Percentiles rank a stretch among this genome's conserved stretches.
These are phyloP conservation scores for Punctularia strigosozonata DNA, from an alignment of 768 basidiomycete species.

Conservation along the genomic window DNA sequence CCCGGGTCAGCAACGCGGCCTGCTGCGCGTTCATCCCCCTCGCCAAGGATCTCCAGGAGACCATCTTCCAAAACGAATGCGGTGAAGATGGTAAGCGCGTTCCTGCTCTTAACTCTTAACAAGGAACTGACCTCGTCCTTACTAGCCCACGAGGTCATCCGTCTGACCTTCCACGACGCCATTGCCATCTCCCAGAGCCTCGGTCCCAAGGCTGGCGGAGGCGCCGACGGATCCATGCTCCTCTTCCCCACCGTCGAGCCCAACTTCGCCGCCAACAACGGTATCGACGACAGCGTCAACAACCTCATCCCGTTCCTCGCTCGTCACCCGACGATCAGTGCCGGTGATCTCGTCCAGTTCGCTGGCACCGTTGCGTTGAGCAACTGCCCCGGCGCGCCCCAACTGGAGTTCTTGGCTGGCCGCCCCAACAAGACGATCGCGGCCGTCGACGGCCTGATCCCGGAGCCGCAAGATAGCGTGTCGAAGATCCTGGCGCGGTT, in stretches of 20 bases:
- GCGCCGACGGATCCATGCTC: constrained; percentile 14
- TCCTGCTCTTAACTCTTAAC: no score
- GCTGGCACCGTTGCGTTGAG: constrained; percentile 15
- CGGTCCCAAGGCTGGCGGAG: constrained; percentile 7
- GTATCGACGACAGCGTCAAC: constrained; percentile 13
- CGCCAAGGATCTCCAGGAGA: constrained; percentile 19
- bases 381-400: constrained; percentile 19
- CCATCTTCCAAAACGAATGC: constrained; percentile 23
- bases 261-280: constrained; percentile 13
- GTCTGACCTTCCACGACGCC: constrained; percentile 18
- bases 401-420: constrained; percentile 12
- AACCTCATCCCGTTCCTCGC: constrained; percentile 9
- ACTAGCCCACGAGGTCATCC: constrained; percentile 19
- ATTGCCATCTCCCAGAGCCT: constrained; percentile 12
- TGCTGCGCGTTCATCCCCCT: constrained; percentile 2
- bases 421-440: constrained; percentile 8
- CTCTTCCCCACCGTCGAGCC: constrained; percentile 12
- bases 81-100: no score
- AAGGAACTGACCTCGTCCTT: no score
- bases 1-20: neutral
- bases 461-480: constrained; percentile 12
- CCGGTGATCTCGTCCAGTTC: constrained; percentile 16
- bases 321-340: constrained; percentile 9
- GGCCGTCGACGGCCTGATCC: constrained; percentile 12
- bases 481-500: constrained; percentile 14